Evolutionary conservation across 2,329 filamentous ascomycete genomes (phyloP).

Genomic region (Proliferodiscus dingleyae): DNA sequence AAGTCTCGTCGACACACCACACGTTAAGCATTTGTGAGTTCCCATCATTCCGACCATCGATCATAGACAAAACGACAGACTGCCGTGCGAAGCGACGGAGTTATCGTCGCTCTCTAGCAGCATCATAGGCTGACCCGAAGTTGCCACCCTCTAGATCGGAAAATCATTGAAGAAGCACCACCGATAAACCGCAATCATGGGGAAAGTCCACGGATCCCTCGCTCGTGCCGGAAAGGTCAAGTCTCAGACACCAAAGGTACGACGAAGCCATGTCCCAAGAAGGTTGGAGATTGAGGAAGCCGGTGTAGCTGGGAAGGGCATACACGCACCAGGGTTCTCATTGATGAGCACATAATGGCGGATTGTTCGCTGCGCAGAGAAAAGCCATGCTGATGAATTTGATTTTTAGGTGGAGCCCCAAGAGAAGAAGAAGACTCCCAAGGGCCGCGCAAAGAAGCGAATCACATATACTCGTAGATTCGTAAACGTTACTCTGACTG

Average conservation of each 20-base stretch:
- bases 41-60: too few species aligned
- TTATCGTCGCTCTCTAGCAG: too few species aligned
- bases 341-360: too few species aligned
- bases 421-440: conserved; percentile 96
- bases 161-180: conserved; percentile 15
- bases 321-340: too few species aligned
- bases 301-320: conserved; percentile 1
- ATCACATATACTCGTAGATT: conserved; percentile 95
- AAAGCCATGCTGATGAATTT: conserved; percentile 22
- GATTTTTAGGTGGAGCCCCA: conserved; percentile 70
- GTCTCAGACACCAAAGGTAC: conserved; percentile 89
- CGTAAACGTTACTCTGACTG: conserved; percentile 95
- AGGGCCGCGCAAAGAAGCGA: conserved; percentile 97
- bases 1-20: too few species aligned
- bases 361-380: not conserved
- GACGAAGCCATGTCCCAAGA: conserved; percentile 34
- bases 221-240: conserved; percentile 98
- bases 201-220: conserved; percentile 91
- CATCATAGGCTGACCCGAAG: too few species aligned
- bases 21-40: too few species aligned
- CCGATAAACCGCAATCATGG: conserved; percentile 59
- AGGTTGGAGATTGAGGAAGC: conserved; percentile 2
- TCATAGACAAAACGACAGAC: too few species aligned
- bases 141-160: conserved; percentile 27
- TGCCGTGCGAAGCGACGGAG: too few species aligned